These are phyloP conservation scores for Silene noctiflora DNA, from an alignment of 179 eudicot species.

Conservation along the genomic window DNA sequence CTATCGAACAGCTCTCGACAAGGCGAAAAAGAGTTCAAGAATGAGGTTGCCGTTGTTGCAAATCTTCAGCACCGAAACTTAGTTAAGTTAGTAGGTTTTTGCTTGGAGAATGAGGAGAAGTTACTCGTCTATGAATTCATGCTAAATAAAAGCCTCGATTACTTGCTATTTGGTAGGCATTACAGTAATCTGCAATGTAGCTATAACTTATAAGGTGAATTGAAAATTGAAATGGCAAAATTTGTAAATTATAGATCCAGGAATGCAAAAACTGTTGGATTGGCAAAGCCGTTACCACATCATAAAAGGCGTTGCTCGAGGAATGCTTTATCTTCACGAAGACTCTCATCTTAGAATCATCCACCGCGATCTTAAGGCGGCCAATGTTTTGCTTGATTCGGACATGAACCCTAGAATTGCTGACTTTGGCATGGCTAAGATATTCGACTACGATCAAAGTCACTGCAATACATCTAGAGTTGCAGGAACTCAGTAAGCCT, in stretches of 20 bases:
- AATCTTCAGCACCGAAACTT: conserved; percentile 31
- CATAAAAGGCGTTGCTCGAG: conserved; percentile 34
- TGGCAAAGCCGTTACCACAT: conserved; percentile 32
- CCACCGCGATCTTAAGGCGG: conserved; percentile 20
- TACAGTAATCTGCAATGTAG: no score
- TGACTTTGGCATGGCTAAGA: conserved; percentile 35
- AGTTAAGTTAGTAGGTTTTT: conserved; percentile 26
- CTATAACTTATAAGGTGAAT: no score
- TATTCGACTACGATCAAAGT: conserved; percentile 23
- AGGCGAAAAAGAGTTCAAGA: conserved; percentile 29
- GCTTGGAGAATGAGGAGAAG: conserved; percentile 5
- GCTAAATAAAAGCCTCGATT: conserved; percentile 23
- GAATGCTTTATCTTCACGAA: conserved; percentile 36
- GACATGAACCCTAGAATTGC: conserved; percentile 33
- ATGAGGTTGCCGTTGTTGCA: conserved; percentile 23
- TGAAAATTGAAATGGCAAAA: not conserved
- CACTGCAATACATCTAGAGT: conserved; percentile 21
- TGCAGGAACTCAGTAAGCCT: conserved; percentile 29
- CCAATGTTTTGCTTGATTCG: conserved; percentile 28
- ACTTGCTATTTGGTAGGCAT: conserved; percentile 26
- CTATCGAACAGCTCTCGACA: conserved; percentile 23
- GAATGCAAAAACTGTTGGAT: conserved; percentile 15
- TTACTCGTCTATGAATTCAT: conserved; percentile 12
- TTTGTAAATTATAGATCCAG: conserved; percentile 11
- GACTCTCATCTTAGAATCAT: conserved; percentile 21